Conservation (phyloP, 2,329 filamentous ascomycete species). For the Aureobasidium leucospermi region DNA sequence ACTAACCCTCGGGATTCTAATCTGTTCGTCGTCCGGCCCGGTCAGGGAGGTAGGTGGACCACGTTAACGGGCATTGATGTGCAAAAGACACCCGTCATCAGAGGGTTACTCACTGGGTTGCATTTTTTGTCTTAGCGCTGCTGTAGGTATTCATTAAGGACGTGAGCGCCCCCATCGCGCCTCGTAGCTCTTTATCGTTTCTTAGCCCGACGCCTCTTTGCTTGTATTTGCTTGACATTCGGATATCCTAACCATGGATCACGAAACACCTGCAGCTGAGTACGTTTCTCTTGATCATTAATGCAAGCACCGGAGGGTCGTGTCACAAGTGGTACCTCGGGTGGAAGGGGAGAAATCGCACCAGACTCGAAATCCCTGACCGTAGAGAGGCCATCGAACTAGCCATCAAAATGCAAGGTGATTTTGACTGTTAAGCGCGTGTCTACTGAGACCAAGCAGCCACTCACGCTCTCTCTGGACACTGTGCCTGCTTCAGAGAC, state of each 20-base stretch:
- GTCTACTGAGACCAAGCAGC: no score
- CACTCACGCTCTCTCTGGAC: no score
- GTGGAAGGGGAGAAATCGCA: no score
- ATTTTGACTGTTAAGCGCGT: no score
- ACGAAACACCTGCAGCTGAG: constrained; percentile 11
- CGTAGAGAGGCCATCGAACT: no score
- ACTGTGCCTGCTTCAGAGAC: no score
- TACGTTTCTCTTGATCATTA: background rate
- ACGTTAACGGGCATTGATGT: background rate
- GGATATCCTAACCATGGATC: constrained; percentile 9
- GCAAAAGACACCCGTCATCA: constrained; percentile 1
- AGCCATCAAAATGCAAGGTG: no score
- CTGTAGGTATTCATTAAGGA: constrained; percentile 9
- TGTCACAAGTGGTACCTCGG: background rate
- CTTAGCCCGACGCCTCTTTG: constrained; percentile 10
- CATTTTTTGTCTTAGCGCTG: constrained; percentile 8
- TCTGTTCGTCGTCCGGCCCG: constrained; percentile 1
- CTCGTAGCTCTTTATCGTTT: constrained; percentile 1
- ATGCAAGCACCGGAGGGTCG: background rate
- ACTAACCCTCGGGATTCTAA: background rate
- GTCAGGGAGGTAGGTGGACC: background rate
- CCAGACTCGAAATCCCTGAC: no score
- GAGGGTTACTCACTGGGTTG: constrained; percentile 2
- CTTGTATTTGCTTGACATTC: constrained; percentile 10
- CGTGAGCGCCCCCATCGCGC: background rate